These are phyloP conservation scores for Cryphonectria radicalis DNA, from an alignment of 2,329 filamentous ascomycete species.

Conservation along the genomic window DNA sequence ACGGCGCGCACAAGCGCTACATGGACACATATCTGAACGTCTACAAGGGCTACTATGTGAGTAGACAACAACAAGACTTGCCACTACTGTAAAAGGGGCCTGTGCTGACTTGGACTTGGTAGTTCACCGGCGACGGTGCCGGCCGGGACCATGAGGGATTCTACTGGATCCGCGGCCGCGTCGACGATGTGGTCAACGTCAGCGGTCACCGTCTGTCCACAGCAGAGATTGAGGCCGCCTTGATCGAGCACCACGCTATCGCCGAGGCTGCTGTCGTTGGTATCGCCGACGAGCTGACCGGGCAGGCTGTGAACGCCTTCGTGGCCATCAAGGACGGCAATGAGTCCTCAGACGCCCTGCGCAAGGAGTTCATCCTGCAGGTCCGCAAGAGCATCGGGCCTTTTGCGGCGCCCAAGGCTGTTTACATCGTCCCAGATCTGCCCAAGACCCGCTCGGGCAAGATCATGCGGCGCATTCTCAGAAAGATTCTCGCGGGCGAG, in stretches of 20 bases:
- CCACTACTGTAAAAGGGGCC: not conserved
- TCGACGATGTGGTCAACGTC: slow-evolving; percentile 98
- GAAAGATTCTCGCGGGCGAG: slow-evolving; percentile 96
- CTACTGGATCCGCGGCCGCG: slow-evolving; percentile 99
- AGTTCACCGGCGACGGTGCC: slow-evolving; percentile 93
- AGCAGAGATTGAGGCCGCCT: slow-evolving; percentile 94
- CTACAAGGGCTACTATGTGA: slow-evolving; percentile 96
- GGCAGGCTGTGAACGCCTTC: slow-evolving; percentile 96
- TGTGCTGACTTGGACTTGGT: slow-evolving; percentile 13
- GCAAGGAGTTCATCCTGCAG: slow-evolving; percentile 92
- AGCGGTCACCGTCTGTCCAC: slow-evolving; percentile 95
- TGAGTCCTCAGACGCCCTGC: slow-evolving; percentile 76
- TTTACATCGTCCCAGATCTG: slow-evolving; percentile 89
- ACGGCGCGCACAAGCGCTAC: slow-evolving; percentile 96
- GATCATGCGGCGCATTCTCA: slow-evolving; percentile 96
- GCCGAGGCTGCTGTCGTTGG: slow-evolving; percentile 96
- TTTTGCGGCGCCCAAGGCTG: slow-evolving; percentile 93
- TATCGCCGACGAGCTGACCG: slow-evolving; percentile 89
- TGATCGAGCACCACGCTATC: slow-evolving; percentile 88
- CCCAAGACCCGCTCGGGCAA: slow-evolving; percentile 98
- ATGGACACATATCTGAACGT: slow-evolving; percentile 99
- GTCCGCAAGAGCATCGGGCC: slow-evolving; percentile 97
- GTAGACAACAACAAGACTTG: slow-evolving; percentile 41
- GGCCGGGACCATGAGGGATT: slow-evolving; percentile 97
- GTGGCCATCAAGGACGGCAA: slow-evolving; percentile 87